Evolutionary conservation across 2,329 filamentous ascomycete genomes (phyloP).

Genomic region (Aspergillus calidoustus): DNA sequence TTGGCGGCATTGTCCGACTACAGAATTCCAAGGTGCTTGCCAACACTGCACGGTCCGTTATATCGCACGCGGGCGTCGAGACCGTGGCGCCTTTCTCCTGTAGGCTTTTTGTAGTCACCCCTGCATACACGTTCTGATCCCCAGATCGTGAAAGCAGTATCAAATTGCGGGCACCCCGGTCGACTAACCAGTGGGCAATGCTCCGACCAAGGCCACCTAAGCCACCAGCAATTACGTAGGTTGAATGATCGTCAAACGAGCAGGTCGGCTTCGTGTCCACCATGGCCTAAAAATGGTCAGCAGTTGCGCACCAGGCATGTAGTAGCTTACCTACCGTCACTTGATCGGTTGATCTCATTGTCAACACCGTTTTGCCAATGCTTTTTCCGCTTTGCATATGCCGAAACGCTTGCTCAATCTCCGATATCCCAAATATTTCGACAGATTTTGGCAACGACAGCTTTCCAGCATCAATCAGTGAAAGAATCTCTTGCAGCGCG

Average conservation of each 20-base stretch:
- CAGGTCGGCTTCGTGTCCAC: not conserved
- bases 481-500: not conserved
- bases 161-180: constrained; percentile 14
- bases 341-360: not conserved
- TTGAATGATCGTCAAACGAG: constrained; percentile 2
- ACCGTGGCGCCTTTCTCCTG: not conserved
- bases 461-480: not conserved
- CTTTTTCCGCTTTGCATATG: constrained; percentile 6
- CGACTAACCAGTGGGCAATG: constrained; percentile 11
- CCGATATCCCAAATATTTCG: not conserved
- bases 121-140: not conserved
- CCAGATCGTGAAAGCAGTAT: constrained; percentile 18
- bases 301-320: no score
- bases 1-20: constrained; percentile 19
- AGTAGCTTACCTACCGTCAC: not conserved
- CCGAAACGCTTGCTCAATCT: constrained; percentile 2
- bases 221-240: constrained; percentile 19
- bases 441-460: not conserved
- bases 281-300: not conserved
- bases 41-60: constrained; percentile 13
- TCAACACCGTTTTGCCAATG: constrained; percentile 2
- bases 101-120: not conserved
- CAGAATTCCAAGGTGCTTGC: not conserved
- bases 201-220: constrained; percentile 18
- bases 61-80: not conserved